Evolutionary conservation across 2,329 filamentous ascomycete genomes (phyloP).

Genomic region (Monosporascus cannonballus): DNA sequence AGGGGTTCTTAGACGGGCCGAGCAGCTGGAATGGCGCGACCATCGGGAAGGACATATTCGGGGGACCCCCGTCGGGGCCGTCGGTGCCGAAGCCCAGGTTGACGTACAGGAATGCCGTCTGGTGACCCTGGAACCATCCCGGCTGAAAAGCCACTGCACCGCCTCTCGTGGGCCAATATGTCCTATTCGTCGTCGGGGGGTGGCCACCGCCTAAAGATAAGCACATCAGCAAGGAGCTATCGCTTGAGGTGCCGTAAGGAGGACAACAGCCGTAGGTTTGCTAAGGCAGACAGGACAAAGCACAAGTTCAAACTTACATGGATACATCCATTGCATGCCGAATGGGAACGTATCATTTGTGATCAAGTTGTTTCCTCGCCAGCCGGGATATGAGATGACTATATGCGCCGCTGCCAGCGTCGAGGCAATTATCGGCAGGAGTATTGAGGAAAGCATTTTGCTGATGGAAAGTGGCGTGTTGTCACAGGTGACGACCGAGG

Average conservation of each 20-base stretch:
- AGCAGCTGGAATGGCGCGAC: constrained; percentile 73
- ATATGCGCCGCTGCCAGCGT: constrained; percentile 60
- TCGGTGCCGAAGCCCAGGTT: constrained; percentile 80
- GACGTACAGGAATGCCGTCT: constrained; percentile 76
- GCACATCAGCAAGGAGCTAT: not conserved
- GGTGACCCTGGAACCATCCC: constrained; percentile 91
- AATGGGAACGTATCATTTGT: constrained; percentile 75
- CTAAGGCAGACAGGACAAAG: not conserved
- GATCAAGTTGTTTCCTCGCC: constrained; percentile 79
- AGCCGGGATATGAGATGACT: constrained; percentile 81
- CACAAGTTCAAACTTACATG: constrained; percentile 57
- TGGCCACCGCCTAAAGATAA: constrained; percentile 70
- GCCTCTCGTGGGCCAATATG: constrained; percentile 82
- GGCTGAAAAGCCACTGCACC: constrained; percentile 88
- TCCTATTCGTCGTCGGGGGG: constrained; percentile 70
- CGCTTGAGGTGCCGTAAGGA: too few species aligned
- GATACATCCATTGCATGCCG: constrained; percentile 94
- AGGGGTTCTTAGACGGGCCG: constrained; percentile 77
- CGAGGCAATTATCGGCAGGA: constrained; percentile 38
- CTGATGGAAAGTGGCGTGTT: not conserved
- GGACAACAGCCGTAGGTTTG: constrained; percentile 1
- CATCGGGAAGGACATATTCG: constrained; percentile 85
- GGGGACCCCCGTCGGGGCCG: constrained; percentile 57
- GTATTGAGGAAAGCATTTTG: constrained; percentile 42
- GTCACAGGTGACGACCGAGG: not conserved